Conservation (phyloP, 768 basidiomycete species). For the Rhodotorula toruloides region DNA sequence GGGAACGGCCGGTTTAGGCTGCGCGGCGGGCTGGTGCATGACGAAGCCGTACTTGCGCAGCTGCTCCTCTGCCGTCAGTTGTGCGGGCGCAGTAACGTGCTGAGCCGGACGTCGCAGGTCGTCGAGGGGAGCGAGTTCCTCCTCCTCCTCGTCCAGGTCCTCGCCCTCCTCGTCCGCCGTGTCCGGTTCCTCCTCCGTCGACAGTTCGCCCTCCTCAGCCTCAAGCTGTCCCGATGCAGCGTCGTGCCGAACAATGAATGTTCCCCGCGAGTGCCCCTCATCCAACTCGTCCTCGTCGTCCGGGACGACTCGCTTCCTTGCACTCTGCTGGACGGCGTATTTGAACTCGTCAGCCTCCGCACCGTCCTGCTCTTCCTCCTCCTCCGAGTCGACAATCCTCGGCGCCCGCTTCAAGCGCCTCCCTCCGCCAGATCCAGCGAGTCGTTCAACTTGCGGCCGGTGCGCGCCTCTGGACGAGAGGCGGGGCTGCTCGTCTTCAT, state of each 20-base stretch:
- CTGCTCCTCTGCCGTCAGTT: not conserved
- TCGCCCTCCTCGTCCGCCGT: no score
- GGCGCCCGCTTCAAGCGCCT: not conserved
- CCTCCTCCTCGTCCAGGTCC: no score
- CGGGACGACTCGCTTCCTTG: not conserved
- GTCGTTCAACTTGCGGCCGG: not conserved
- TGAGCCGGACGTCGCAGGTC: no score
- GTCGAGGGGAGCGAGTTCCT: no score
- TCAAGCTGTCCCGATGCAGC: no score
- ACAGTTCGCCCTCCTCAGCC: not conserved
- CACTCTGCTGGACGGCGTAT: not conserved
- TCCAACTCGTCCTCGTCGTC: not conserved
- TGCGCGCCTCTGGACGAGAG: not conserved
- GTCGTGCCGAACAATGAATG: no score
- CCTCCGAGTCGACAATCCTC: constrained; percentile 7
- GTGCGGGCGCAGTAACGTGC: no score
- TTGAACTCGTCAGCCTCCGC: not conserved
- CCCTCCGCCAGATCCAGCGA: not conserved
- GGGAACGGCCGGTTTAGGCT: not conserved
- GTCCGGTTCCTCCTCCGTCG: no score
- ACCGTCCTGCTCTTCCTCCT: not conserved
- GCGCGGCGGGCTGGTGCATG: not conserved
- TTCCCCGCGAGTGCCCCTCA: no score
- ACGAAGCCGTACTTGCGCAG: constrained; percentile 12
- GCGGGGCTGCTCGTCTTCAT: not conserved